Conservation (phyloP, 257 asterid species). For the Avicennia marina region DNA sequence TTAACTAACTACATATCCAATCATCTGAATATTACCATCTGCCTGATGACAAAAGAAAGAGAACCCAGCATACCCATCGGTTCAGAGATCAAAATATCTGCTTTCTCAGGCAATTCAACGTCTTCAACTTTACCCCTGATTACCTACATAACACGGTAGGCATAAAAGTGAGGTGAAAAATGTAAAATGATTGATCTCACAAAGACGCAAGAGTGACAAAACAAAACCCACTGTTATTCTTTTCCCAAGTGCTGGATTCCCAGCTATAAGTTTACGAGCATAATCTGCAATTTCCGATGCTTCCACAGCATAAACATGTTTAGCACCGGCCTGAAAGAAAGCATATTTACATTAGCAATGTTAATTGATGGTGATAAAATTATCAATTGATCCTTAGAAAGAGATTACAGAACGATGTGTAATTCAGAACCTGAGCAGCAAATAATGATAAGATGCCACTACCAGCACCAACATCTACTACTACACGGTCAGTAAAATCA, state of each 20-base stretch:
- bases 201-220: conserved; percentile 9
- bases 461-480: conserved; percentile 99
- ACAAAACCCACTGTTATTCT: conserved; percentile 69
- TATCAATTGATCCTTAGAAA: too few relatives aligned
- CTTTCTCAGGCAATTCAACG: conserved; percentile 88
- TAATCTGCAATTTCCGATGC: conserved; percentile 99
- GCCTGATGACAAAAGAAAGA: not conserved
- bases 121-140: conserved; percentile 97
- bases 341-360: not conserved
- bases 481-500: conserved; percentile 74
- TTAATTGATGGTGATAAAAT: too few relatives aligned
- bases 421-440: conserved; percentile 90
- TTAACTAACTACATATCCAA: conserved; percentile 10
- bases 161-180: conserved; percentile 5
- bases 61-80: conserved; percentile 76
- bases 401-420: conserved; percentile 1
- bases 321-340: conserved; percentile 83
- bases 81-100: conserved; percentile 93
- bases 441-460: conserved; percentile 97
- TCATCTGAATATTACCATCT: conserved; percentile 6
- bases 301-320: conserved; percentile 97
- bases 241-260: conserved; percentile 69
- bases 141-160: conserved; percentile 46
- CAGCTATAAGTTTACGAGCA: conserved; percentile 85
- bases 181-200: not conserved